Percentiles rank a stretch among this genome's conserved stretches.
Conservation (phyloP, 208 protist species). For the Jaenimonas drosophilae region DNA sequence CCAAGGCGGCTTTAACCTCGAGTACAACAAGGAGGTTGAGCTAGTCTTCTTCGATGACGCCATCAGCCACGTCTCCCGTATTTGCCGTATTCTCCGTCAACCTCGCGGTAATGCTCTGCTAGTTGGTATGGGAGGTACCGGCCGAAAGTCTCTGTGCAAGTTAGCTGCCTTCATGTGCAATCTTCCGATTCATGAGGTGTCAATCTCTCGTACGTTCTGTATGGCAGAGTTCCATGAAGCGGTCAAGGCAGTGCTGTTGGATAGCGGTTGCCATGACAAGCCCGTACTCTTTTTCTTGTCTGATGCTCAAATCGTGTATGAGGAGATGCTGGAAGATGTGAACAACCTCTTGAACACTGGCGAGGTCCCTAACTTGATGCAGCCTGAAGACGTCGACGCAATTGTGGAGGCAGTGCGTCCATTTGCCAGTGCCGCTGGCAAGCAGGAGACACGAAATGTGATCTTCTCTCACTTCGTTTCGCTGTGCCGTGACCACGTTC, state of each 20-base stretch:
- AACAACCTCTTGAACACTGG: conserved; percentile 97
- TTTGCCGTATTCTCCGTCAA: conserved; percentile 94
- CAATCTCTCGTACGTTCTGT: conserved; percentile 88
- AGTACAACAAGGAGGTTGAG: conserved; percentile 82
- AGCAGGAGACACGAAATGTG: conserved; percentile 88
- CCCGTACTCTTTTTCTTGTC: conserved; percentile 92
- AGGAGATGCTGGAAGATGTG: conserved; percentile 96
- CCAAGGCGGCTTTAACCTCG: conserved; percentile 90
- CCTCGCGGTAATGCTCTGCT: conserved; percentile 95
- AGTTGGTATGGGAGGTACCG: conserved; percentile 95
- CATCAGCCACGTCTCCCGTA: conserved; percentile 92
- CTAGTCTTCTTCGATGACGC: conserved; percentile 98
- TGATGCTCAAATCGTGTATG: conserved; percentile 93
- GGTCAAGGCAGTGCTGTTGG: conserved; percentile 86
- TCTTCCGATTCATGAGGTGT: conserved; percentile 82
- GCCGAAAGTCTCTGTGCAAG: conserved; percentile 93
- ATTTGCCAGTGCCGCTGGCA: conserved; percentile 79
- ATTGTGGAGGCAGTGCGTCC: conserved; percentile 89
- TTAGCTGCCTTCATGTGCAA: conserved; percentile 92
- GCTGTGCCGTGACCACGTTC: conserved; percentile 92
- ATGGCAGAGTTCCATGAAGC: conserved; percentile 92
- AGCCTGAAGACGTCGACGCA: conserved; percentile 90
- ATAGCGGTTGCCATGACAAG: conserved; percentile 78
- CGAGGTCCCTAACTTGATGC: conserved; percentile 96
- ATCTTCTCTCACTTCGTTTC: conserved; percentile 92